Conservation (phyloP, 2,329 filamentous ascomycete species). For the Exutisphaerella laricina region DNA sequence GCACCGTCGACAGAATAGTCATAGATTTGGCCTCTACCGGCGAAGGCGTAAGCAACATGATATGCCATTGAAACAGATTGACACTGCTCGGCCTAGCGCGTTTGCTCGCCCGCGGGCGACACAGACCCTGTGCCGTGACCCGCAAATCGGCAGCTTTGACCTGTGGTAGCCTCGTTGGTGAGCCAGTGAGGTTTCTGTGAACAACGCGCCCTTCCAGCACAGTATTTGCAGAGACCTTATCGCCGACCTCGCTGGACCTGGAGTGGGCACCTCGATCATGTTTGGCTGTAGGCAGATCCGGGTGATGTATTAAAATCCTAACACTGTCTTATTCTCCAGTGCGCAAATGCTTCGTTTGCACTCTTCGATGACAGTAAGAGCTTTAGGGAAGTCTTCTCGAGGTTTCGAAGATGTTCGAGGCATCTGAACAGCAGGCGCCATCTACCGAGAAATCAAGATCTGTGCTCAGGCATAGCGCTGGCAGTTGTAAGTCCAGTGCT, state of each 20-base stretch:
- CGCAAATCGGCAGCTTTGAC: neutral
- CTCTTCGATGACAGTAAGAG: neutral
- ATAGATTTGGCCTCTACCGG: no score
- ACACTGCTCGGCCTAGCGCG: no score
- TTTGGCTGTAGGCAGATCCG: neutral
- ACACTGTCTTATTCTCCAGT: neutral
- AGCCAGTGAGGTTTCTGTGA: neutral
- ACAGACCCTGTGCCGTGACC: neutral
- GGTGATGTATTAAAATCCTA: neutral
- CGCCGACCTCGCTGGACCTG: neutral
- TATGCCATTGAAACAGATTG: no score
- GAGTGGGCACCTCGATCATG: slow-evolving; percentile 12
- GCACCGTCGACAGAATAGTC: no score
- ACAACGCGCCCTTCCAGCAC: neutral
- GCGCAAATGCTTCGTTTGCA: neutral
- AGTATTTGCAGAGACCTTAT: neutral
- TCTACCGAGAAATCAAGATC: neutral
- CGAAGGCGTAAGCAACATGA: no score
- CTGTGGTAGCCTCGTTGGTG: neutral
- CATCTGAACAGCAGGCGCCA: neutral
- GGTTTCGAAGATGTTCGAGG: neutral
- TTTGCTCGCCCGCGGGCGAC: no score
- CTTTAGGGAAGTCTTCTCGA: neutral
- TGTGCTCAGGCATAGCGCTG: slow-evolving; percentile 1
- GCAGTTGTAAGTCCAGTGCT: slow-evolving; percentile 15